A percentile compares a stretch with the other conserved stretches of the same genome.
Evolutionary conservation across 345 rosid genomes (phyloP).

Genomic region (Brassica juncea): DNA sequence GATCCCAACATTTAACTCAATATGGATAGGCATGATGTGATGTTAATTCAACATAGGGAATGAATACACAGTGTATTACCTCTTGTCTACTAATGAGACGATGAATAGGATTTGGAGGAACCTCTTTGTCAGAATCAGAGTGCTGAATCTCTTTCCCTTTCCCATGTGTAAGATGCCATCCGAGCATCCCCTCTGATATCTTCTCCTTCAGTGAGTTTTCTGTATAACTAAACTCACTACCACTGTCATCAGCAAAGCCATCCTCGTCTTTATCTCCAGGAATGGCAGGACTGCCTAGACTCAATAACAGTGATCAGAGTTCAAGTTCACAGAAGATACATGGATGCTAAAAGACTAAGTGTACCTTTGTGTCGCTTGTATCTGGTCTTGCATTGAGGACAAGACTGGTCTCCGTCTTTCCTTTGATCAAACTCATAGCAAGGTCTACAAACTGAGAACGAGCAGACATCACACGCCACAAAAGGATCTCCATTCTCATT

Average conservation of each 20-base stretch:
- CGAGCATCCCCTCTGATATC: neutral
- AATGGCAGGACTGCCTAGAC: neutral
- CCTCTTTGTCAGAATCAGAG: neutral
- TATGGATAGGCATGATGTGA: neutral
- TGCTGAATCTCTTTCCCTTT: neutral
- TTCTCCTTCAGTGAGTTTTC: neutral
- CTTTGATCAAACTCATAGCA: conserved; percentile 79
- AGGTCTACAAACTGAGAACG: conserved; percentile 83
- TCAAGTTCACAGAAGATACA: neutral
- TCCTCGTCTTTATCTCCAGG: neutral
- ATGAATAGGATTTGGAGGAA: neutral
- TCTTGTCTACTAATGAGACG: neutral
- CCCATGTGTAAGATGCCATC: neutral
- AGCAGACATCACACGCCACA: conserved; percentile 73
- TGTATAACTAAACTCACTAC: neutral
- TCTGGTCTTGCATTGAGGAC: conserved; percentile 87
- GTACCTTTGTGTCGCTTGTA: conserved; percentile 78
- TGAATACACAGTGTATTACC: neutral
- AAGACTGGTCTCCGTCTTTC: conserved; percentile 77
- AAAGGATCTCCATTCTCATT: conserved; percentile 66
- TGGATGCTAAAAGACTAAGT: neutral
- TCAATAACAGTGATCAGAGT: neutral
- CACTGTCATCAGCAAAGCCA: neutral
- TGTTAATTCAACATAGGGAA: neutral
- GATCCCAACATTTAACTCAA: neutral